phyloP scores from a whole-genome alignment of 225 moss, liverwort and hornwort species.

The Pseudoscleropodium purum region DNA sequence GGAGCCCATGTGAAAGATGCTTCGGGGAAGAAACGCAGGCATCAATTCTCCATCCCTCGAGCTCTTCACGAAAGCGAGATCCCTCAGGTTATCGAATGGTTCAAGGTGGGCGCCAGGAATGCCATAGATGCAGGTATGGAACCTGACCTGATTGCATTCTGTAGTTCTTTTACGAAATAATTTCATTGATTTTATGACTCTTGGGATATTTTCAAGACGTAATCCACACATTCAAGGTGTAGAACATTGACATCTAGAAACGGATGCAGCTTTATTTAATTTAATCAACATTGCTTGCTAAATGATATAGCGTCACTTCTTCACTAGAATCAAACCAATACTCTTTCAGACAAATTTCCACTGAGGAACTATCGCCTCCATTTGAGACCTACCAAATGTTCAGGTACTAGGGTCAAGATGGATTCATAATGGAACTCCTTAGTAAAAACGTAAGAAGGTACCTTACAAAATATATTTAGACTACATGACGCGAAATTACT shows the following conservation, averaged over 20 bases:
- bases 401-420: neutral
- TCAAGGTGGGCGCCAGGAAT: neutral
- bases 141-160: neutral
- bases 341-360: neutral
- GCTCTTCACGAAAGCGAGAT: neutral
- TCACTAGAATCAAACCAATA: neutral
- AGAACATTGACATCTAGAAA: neutral
- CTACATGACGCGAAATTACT: neutral
- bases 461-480: too few species aligned
- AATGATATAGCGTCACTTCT: too few species aligned
- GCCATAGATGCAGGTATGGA: neutral
- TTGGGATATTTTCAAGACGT: neutral
- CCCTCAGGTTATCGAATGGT: neutral
- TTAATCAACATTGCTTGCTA: neutral
- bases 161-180: neutral
- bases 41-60: conserved; percentile 2
- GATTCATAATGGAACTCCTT: neutral
- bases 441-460: neutral
- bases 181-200: neutral
- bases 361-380: too few species aligned
- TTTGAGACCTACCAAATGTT: neutral
- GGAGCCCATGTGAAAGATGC: neutral
- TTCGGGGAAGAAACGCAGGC: neutral
- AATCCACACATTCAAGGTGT: neutral
- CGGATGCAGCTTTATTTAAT: neutral